Conservation (phyloP, 371 early-diverging fungal genomes). For the Mucor mucedo region DNA sequence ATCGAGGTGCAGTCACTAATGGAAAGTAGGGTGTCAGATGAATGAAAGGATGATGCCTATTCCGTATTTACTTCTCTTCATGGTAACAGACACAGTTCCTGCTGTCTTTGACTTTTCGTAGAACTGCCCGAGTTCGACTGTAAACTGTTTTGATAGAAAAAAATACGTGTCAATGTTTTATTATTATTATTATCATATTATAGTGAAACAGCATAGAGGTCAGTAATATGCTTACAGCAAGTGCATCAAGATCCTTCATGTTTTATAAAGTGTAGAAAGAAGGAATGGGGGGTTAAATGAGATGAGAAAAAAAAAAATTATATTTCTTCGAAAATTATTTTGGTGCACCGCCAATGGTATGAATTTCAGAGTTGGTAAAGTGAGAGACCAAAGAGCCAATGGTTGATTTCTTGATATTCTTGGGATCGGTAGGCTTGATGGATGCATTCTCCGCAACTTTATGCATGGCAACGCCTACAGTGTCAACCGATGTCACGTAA, state of each 20-base stretch:
- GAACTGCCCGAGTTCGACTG: constrained; percentile 52
- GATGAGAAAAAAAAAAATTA: constrained; percentile 7
- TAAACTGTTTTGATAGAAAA: constrained; percentile 33
- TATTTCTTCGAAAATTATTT: neutral
- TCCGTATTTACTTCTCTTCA: constrained; percentile 49
- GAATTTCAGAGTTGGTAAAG: constrained; percentile 18
- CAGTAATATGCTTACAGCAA: constrained; percentile 31
- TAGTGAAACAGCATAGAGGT: too few species aligned
- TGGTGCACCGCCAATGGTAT: constrained; percentile 7
- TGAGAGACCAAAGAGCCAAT: constrained; percentile 15
- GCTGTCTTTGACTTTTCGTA: constrained; percentile 45
- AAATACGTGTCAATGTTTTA: neutral
- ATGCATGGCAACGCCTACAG: constrained; percentile 46
- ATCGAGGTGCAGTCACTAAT: constrained; percentile 44
- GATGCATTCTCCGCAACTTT: constrained; percentile 21
- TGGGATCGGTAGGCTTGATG: constrained; percentile 12
- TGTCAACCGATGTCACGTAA: constrained; percentile 24
- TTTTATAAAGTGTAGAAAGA: neutral
- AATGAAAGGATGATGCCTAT: neutral
- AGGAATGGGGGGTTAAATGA: neutral
- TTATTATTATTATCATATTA: too few species aligned
- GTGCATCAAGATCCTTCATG: constrained; percentile 50
- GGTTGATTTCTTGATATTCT: constrained; percentile 4
- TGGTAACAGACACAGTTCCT: constrained; percentile 52
- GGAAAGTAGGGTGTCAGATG: neutral